Evolutionary conservation across 164 flowering plant genomes (phyloP).

Genomic region (Vitis labrusca): DNA sequence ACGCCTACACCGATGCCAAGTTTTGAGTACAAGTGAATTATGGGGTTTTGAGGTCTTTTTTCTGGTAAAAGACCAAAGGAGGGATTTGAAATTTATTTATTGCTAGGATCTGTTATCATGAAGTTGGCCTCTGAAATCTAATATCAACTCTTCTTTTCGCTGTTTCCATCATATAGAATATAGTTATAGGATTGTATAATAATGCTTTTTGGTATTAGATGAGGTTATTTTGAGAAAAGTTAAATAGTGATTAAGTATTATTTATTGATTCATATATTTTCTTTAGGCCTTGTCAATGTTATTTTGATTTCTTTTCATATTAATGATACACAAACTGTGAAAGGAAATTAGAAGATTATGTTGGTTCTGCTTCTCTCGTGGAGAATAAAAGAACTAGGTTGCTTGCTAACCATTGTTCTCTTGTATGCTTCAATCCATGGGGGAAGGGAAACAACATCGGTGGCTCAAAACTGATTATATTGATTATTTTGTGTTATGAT

Average conservation of each 20-base stretch:
- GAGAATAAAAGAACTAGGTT: too few relatives aligned
- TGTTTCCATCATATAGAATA: background rate
- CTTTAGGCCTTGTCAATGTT: too few relatives aligned
- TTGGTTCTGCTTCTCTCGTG: too few relatives aligned
- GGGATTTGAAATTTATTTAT: background rate
- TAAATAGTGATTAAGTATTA: background rate
- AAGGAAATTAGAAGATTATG: too few relatives aligned
- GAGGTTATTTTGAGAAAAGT: background rate
- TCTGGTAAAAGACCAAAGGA: background rate
- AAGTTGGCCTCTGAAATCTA: background rate
- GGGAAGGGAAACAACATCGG: too few relatives aligned
- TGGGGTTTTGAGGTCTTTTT: background rate
- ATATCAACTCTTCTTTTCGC: background rate
- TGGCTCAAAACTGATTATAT: too few relatives aligned
- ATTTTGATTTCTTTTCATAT: too few relatives aligned
- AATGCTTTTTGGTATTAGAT: background rate
- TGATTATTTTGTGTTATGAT: too few relatives aligned
- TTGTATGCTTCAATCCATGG: too few relatives aligned
- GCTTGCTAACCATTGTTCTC: too few relatives aligned
- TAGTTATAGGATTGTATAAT: background rate
- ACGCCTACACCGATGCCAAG: conserved; percentile 53
- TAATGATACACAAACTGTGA: too few relatives aligned
- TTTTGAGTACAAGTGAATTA: conserved; percentile 55
- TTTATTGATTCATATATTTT: background rate
- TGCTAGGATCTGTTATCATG: background rate